Conservation (phyloP, 2,329 filamentous ascomycete species). For the Talaromyces sp. region DNA sequence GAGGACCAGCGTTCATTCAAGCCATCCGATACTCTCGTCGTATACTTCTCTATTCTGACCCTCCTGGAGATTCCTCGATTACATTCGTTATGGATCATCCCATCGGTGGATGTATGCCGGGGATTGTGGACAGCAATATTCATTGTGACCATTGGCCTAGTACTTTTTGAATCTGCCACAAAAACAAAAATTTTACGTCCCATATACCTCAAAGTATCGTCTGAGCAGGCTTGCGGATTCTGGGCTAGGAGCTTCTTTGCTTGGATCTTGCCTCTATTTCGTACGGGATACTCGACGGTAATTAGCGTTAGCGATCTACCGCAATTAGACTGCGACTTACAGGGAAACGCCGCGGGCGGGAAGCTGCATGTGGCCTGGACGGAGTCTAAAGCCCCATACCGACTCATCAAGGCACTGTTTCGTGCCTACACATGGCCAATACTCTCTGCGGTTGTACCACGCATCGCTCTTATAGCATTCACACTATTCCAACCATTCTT, state of each 20-base stretch:
- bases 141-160: conserved; percentile 33
- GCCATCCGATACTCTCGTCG: conserved; percentile 21
- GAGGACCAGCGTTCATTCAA: conserved; percentile 21
- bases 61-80: conserved; percentile 35
- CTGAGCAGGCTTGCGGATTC: conserved; percentile 42
- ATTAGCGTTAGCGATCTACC: conserved; percentile 37
- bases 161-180: conserved; percentile 35
- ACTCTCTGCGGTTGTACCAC: conserved; percentile 25
- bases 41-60: conserved; percentile 37
- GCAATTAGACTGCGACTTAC: conserved; percentile 40
- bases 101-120: conserved; percentile 25
- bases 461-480: conserved; percentile 27
- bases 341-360: conserved; percentile 24
- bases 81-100: conserved; percentile 31
- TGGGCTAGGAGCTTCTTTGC: conserved; percentile 41
- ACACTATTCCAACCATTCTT: conserved; percentile 33
- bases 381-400: conserved; percentile 23
- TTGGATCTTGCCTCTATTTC: conserved; percentile 45
- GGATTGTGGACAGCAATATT: conserved; percentile 30
- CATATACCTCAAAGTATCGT: conserved; percentile 2
- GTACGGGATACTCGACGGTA: conserved; percentile 39
- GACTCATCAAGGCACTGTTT: conserved; percentile 23
- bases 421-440: conserved; percentile 27
- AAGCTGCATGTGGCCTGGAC: conserved; percentile 24
- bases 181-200: conserved; percentile 35